These are phyloP conservation scores for Erigeron philadelphicus DNA, from an alignment of 140 eudicot genomes.

Conservation along the genomic window DNA sequence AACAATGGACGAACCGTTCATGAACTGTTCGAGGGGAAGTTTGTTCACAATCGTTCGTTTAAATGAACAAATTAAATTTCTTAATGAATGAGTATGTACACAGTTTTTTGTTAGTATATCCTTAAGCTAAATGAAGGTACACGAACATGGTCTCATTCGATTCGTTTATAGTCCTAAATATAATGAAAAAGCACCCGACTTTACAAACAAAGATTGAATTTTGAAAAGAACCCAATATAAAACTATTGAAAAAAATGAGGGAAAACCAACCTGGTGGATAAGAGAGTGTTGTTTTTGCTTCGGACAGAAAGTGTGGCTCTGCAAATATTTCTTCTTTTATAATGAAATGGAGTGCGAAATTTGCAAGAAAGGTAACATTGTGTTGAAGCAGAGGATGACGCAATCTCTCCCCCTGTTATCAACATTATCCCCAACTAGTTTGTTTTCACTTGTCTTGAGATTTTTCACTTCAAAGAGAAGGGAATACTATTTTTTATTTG, in stretches of 20 bases:
- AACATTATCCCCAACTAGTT: constrained; percentile 33
- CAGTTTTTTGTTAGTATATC: too few relatives aligned
- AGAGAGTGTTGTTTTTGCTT: constrained; percentile 24
- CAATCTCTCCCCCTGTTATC: constrained; percentile 31
- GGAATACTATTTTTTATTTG: too few relatives aligned
- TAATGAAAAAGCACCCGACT: not conserved
- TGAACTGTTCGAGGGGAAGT: too few relatives aligned
- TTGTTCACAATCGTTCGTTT: too few relatives aligned
- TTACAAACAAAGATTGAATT: constrained; percentile 9
- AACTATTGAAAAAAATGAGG: not conserved
- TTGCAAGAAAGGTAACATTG: constrained; percentile 11
- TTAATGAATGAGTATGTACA: too few relatives aligned
- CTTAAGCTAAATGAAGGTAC: too few relatives aligned
- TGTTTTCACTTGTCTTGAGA: not conserved
- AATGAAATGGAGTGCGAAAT: constrained; percentile 11
- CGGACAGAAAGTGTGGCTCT: constrained; percentile 36
- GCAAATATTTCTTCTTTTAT: constrained; percentile 26
- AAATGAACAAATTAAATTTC: too few relatives aligned
- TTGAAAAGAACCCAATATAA: not conserved
- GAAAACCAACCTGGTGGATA: constrained; percentile 30
- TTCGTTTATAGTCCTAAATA: not conserved
- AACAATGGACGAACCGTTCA: too few relatives aligned
- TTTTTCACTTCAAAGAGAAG: too few relatives aligned
- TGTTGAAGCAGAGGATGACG: constrained; percentile 12
- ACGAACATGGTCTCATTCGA: too few relatives aligned